Percentiles rank a stretch among this genome's conserved stretches.
phyloP scores from a whole-genome alignment of 352 stramenopile species.

The Chrysophaeum taylorii region DNA sequence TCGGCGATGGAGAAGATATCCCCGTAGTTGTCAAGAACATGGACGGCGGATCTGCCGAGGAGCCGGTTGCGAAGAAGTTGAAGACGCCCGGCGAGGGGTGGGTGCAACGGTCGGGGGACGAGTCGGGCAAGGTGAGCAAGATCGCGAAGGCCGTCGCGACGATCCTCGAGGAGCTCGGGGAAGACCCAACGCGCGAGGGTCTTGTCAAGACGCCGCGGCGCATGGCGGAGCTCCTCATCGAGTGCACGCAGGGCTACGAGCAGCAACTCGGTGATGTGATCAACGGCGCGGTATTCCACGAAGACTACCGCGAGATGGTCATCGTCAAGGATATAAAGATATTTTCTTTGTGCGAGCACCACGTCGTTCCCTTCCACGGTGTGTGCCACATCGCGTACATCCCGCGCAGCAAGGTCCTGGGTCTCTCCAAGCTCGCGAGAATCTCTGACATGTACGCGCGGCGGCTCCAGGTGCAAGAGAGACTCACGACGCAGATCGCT shows the following conservation, averaged over 20 bases:
- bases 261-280: slow-evolving; percentile 64
- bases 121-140: neutral
- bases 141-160: neutral
- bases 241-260: slow-evolving; percentile 77
- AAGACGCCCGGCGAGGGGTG: too few relatives aligned
- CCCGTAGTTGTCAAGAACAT: too few relatives aligned
- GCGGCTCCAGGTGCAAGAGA: slow-evolving; percentile 95
- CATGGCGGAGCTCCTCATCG: slow-evolving; percentile 76
- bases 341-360: slow-evolving; percentile 97
- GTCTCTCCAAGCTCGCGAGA: slow-evolving; percentile 93
- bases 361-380: slow-evolving; percentile 98
- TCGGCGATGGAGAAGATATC: too few relatives aligned
- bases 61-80: too few relatives aligned
- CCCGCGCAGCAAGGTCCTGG: slow-evolving; percentile 86
- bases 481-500: slow-evolving; percentile 96
- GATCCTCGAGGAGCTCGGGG: slow-evolving; percentile 43
- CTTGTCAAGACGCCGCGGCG: slow-evolving; percentile 75
- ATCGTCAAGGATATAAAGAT: slow-evolving; percentile 98
- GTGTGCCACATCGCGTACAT: slow-evolving; percentile 88
- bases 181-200: slow-evolving; percentile 68
- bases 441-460: slow-evolving; percentile 93
- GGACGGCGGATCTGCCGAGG: too few relatives aligned
- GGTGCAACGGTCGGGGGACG: neutral
- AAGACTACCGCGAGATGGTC: slow-evolving; percentile 95
- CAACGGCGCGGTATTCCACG: slow-evolving; percentile 93